A percentile compares a stretch with the other conserved stretches of the same genome.
These are phyloP conservation scores for Creolimax fragrantissima DNA, from an alignment of 78 protist genomes.

Conservation along the genomic window DNA sequence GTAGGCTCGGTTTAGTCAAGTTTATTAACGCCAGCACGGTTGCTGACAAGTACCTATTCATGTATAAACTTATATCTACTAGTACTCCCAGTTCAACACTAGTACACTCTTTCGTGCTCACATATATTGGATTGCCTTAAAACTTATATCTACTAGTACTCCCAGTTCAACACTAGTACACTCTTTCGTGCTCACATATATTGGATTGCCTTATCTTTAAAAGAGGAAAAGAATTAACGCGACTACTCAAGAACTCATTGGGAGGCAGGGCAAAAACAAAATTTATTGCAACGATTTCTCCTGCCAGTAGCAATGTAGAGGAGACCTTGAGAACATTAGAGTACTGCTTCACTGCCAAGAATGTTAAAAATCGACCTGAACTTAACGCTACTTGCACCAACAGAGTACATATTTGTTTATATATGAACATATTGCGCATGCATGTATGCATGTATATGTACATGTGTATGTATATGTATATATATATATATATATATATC, in stretches of 20 bases:
- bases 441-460: background rate
- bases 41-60: no score
- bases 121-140: no score
- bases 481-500: background rate
- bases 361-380: constrained; percentile 72
- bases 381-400: constrained; percentile 70
- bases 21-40: no score
- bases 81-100: no score
- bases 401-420: constrained; percentile 20
- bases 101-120: no score
- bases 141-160: no score
- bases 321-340: constrained; percentile 81
- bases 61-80: no score
- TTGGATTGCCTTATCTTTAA: no score
- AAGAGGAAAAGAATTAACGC: constrained; percentile 71
- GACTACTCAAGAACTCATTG: constrained; percentile 84
- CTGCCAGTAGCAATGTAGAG: constrained; percentile 42
- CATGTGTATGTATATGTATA: background rate
- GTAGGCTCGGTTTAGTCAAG: no score
- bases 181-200: no score
- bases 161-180: no score
- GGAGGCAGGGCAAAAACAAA: constrained; percentile 89
- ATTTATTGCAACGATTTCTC: constrained; percentile 84
- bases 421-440: background rate
- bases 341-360: constrained; percentile 77